Base-by-base conservation (phyloP, 2,329 filamentous ascomycete species). In the Sarocladium brachiariae region DNA sequence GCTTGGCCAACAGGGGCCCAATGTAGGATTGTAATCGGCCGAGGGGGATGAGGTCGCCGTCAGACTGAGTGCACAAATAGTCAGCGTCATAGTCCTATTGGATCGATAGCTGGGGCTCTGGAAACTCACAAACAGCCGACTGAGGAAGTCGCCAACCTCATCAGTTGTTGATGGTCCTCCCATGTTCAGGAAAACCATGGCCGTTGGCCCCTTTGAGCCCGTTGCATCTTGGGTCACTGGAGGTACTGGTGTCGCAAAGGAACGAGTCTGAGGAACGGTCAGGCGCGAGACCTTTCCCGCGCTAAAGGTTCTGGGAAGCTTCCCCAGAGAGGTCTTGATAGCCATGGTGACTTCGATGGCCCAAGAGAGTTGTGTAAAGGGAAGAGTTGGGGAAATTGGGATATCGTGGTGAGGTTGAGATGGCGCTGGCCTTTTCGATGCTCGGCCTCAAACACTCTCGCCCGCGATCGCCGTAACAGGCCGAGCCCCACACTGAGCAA, bases 161-260 rank as follows among this genome's bases (percentile, higher is more conserved):
- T 84, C 81, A 4, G 86, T 87, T 3, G 87, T 96, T 1, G 89
- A 87, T 2, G 93, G 93, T 0, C 93, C 93, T 53, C 93, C 93
- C 93, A 99, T 99, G 70, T 99, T 99, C 72, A 99, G 81, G 63
- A 99, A 96, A 13, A 99, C 93, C 83, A 99, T 97, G 38, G 93
- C 93, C 4, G 93, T 99, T 7, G 91, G 90, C 0, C 92, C 92
- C 63, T 88, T 76, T 37, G 77, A 78, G 11, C 78, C 80, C 1
- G 80, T 80, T 6, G 79, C 75, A 76, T 89, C 78, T 66, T 95
- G 89, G 0, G 87, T 91, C 19, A 93, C 89, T 7, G 89, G 87
- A 10, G 87, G 86, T 4, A 81, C 82, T 18, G 65, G 59, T 34
- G 68, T 70, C 50, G 69, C 67, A 47, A 72, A 56, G 27, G 61